These are phyloP conservation scores for Cyberlindnera suaveolens DNA, from an alignment of 805 yeast genomes.

Conservation along the genomic window DNA sequence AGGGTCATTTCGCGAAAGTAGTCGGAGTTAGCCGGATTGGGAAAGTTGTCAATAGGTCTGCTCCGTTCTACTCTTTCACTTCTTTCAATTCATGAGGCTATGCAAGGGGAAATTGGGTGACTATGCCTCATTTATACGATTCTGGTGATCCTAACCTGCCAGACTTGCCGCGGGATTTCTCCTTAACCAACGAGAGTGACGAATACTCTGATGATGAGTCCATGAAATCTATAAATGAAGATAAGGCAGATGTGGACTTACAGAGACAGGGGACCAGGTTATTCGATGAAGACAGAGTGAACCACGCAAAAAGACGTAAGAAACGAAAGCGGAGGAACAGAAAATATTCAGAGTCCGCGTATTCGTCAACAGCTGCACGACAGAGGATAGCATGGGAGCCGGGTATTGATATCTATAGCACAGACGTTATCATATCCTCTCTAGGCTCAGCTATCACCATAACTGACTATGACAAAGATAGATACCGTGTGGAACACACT, in stretches of 20 bases:
- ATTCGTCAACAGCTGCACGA: conserved; percentile 29
- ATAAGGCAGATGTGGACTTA: background rate
- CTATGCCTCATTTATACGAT: conserved; percentile 25
- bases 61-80: too few species aligned
- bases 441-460: conserved; percentile 49
- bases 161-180: conserved; percentile 27
- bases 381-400: conserved; percentile 52
- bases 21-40: too few species aligned
- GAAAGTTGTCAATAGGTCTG: too few species aligned
- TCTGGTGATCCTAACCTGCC: conserved; percentile 38
- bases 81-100: too few species aligned
- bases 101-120: too few species aligned
- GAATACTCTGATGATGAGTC: conserved; percentile 15
- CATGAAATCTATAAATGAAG: background rate
- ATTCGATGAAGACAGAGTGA: background rate
- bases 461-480: conserved; percentile 40
- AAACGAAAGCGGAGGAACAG: conserved; percentile 14
- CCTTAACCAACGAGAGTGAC: conserved; percentile 19
- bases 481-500: conserved; percentile 35
- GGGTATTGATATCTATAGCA: conserved; percentile 46
- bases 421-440: conserved; percentile 43
- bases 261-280: conserved; percentile 8
- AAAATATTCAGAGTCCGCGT: conserved; percentile 31
- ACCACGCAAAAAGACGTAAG: background rate
- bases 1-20: too few species aligned